phyloP scores from a whole-genome alignment of 176 grass and related monocot species.

The Chloris gayana region DNA sequence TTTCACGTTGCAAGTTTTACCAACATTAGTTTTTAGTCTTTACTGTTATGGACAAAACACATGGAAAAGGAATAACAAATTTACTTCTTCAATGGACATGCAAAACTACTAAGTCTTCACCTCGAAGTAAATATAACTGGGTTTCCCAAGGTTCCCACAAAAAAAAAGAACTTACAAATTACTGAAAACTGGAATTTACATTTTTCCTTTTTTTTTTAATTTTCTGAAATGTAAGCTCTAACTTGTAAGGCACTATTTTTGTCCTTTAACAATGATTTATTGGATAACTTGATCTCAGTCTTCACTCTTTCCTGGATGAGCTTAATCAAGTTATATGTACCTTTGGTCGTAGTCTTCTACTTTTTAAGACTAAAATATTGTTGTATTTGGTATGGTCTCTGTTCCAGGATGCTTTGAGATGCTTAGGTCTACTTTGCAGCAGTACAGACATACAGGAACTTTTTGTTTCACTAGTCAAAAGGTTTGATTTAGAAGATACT shows the following conservation, averaged over 20 bases:
- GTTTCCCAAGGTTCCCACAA: not conserved
- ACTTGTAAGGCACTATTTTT: constrained; percentile 24
- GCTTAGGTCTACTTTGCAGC: constrained; percentile 62
- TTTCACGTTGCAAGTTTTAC: not conserved
- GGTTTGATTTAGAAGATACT: constrained; percentile 60
- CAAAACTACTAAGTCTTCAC: not conserved
- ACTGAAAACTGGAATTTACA: not conserved
- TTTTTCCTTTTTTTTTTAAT: not conserved
- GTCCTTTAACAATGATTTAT: constrained; percentile 1
- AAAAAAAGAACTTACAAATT: not conserved
- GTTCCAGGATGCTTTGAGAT: constrained; percentile 72
- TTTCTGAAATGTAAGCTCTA: not conserved
- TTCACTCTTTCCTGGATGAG: not conserved
- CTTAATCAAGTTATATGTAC: constrained; percentile 6
- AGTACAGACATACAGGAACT: constrained; percentile 58
- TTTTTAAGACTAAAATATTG: not conserved
- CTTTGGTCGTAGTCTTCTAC: not conserved
- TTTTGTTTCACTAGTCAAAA: constrained; percentile 80
- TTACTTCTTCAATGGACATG: constrained; percentile 1
- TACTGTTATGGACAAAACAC: constrained; percentile 11
- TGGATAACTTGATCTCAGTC: not conserved
- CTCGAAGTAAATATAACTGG: not conserved
- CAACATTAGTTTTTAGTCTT: not conserved
- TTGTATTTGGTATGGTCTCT: constrained; percentile 25
- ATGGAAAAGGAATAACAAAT: not conserved